Evolutionary conservation across 805 yeast species (phyloP).

Genomic region (Yueomyces sinensis): DNA sequence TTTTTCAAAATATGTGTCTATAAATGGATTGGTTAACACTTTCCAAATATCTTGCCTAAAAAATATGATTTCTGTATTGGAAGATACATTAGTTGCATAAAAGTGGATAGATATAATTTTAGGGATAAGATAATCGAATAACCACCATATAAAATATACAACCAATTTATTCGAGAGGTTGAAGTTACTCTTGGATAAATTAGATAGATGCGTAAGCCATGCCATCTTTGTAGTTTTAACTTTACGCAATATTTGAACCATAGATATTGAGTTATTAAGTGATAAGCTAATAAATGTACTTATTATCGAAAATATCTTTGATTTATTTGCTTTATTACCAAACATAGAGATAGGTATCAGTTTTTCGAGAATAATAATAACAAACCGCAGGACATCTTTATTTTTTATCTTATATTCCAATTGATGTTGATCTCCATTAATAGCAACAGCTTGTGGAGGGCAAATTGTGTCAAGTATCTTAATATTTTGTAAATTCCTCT

Average conservation of each 20-base stretch:
- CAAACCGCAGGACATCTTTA: constrained; percentile 29
- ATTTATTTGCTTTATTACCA: constrained; percentile 41
- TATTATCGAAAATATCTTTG: constrained; percentile 26
- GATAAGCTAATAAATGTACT: constrained; percentile 27
- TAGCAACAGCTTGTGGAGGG: constrained; percentile 4
- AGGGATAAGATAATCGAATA: constrained; percentile 34
- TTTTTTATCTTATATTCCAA: constrained; percentile 23
- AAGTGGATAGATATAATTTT: constrained; percentile 41
- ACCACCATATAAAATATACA: constrained; percentile 41
- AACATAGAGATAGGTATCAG: constrained; percentile 38
- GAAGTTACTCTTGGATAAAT: constrained; percentile 31
- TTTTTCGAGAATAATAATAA: constrained; percentile 30
- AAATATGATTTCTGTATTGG: constrained; percentile 28
- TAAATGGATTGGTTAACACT: constrained; percentile 28
- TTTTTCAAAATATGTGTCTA: constrained; percentile 28
- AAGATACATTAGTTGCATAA: constrained; percentile 50
- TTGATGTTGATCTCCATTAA: constrained; percentile 14
- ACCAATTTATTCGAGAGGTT: constrained; percentile 26
- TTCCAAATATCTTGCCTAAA: constrained; percentile 53
- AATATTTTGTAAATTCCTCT: constrained; percentile 19
- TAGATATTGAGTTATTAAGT: constrained; percentile 24
- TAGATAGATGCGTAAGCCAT: constrained; percentile 37
- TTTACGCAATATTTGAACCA: constrained; percentile 23
- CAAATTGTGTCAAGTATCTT: constrained; percentile 27
- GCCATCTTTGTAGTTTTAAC: constrained; percentile 28